Evolutionary conservation across 345 rosid species (phyloP).

Genomic region (Citrus unshiu): DNA sequence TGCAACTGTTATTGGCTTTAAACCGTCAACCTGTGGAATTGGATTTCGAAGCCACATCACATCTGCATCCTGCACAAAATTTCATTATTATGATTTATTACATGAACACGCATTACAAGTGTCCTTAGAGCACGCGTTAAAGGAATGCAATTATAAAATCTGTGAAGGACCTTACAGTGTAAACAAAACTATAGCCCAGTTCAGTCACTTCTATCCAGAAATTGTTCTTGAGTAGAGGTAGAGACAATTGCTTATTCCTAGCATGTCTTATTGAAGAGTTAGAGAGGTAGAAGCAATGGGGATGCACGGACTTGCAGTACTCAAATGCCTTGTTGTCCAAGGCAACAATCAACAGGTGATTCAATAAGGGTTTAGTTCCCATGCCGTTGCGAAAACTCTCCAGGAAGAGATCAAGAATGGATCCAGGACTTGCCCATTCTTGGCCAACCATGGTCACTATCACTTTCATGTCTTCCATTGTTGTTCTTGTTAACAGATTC

Average conservation of each 20-base stretch:
- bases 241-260: not conserved
- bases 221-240: constrained; percentile 1
- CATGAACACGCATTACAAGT: not conserved
- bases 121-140: no score
- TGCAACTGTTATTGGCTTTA: constrained; percentile 16
- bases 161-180: constrained; percentile 31
- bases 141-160: not conserved
- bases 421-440: constrained; percentile 39
- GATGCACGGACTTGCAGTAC: constrained; percentile 35
- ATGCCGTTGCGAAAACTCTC: constrained; percentile 45
- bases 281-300: constrained; percentile 34
- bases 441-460: constrained; percentile 38
- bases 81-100: not conserved
- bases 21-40: constrained; percentile 3
- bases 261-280: not conserved
- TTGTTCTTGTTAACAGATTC: constrained; percentile 25
- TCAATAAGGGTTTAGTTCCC: constrained; percentile 33
- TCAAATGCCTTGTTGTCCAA: constrained; percentile 34
- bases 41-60: constrained; percentile 64
- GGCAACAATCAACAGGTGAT: constrained; percentile 45
- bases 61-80: constrained; percentile 44
- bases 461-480: constrained; percentile 31
- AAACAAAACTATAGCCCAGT: constrained; percentile 43
- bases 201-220: constrained; percentile 25
- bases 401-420: constrained; percentile 50